Conservation (phyloP, 805 yeast genomes). For the Myxozyma mucilagina region DNA sequence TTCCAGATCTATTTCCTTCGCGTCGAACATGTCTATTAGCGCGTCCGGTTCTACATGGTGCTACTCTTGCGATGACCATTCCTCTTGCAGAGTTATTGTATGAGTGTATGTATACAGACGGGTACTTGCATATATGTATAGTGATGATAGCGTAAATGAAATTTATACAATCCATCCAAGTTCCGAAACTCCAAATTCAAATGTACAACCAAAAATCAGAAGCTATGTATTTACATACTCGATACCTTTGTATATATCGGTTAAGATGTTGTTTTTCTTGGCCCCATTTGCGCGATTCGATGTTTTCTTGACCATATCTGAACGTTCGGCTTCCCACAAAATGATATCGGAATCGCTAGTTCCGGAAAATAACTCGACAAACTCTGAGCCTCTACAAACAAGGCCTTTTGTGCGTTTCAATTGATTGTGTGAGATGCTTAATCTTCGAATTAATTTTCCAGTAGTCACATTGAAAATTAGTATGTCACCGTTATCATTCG, state of each 20-base stretch:
- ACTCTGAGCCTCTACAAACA: conserved; percentile 27
- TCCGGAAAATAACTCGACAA: conserved; percentile 29
- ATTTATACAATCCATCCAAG: not conserved
- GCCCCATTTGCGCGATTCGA: not conserved
- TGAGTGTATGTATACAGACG: conserved; percentile 56
- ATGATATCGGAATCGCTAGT: conserved; percentile 28
- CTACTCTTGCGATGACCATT: conserved; percentile 48
- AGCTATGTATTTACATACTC: conserved; percentile 9
- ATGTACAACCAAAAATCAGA: not conserved
- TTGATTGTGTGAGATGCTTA: conserved; percentile 35
- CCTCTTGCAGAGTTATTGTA: conserved; percentile 51
- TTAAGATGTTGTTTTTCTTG: conserved; percentile 11
- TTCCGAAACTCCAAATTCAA: not conserved
- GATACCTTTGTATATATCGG: conserved; percentile 24
- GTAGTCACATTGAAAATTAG: conserved; percentile 57
- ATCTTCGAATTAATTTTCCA: conserved; percentile 62
- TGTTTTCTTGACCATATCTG: not conserved
- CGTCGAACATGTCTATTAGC: conserved; percentile 43
- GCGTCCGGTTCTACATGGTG: conserved; percentile 57
- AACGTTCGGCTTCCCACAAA: conserved; percentile 24
- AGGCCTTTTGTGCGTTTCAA: conserved; percentile 19
- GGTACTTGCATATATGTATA: conserved; percentile 60
- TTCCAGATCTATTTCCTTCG: conserved; percentile 53
- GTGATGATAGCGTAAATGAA: conserved; percentile 38
- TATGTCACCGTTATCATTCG: conserved; percentile 75